A percentile compares a stretch with the other conserved stretches of the same genome.
phyloP scores from a whole-genome alignment of 306 rosid genomes.

The Quercus ilex region DNA sequence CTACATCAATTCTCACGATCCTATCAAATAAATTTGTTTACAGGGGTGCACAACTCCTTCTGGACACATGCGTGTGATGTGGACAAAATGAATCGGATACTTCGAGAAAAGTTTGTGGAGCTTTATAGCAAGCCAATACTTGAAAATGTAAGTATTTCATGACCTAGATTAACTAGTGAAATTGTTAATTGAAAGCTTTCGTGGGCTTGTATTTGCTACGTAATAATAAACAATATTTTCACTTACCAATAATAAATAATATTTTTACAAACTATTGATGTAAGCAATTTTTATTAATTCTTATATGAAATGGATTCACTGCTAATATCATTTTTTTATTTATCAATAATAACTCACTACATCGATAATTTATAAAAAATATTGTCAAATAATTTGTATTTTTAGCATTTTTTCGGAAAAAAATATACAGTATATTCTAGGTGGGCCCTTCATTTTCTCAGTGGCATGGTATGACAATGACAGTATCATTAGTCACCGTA shows the following conservation, averaged over 20 bases:
- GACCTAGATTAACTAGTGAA: not conserved
- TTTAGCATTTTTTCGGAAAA: too few relatives aligned
- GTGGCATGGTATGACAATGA: not conserved
- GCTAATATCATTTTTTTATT: too few relatives aligned
- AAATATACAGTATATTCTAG: too few relatives aligned
- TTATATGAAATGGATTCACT: too few relatives aligned
- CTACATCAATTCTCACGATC: not conserved
- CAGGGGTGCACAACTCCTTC: conserved; percentile 91
- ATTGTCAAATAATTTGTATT: too few relatives aligned
- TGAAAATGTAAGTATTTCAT: conserved; percentile 43
- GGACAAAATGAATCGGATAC: conserved; percentile 67
- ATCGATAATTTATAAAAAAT: too few relatives aligned
- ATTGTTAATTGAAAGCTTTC: not conserved
- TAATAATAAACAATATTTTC: too few relatives aligned
- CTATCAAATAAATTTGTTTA: conserved; percentile 24
- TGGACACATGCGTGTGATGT: conserved; percentile 92
- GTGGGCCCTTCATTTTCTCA: too few relatives aligned
- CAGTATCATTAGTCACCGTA: not conserved
- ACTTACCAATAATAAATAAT: too few relatives aligned
- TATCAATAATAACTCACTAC: too few relatives aligned
- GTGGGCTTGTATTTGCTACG: not conserved
- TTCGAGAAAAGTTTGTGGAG: conserved; percentile 74
- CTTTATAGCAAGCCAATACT: conserved; percentile 70
- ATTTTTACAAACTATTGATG: too few relatives aligned
- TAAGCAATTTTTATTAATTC: too few relatives aligned